phyloP scores from a whole-genome alignment of 2,329 filamentous ascomycete genomes.

The Diaporthe aspalathi region DNA sequence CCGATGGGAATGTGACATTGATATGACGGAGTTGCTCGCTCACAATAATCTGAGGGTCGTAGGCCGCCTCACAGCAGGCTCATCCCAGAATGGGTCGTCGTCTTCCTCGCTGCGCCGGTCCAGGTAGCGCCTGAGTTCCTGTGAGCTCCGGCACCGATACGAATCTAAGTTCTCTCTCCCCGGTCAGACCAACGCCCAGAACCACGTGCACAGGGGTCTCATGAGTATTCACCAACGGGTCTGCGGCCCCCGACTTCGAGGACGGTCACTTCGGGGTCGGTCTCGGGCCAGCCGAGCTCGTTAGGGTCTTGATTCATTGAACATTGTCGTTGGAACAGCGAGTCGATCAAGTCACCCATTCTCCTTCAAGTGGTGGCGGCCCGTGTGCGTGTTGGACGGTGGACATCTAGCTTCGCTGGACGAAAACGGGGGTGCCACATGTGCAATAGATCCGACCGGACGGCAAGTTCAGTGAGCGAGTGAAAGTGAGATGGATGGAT shows the following conservation, averaged over 20 bases:
- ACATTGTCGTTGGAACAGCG: conserved; percentile 35
- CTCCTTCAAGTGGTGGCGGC: conserved; percentile 31
- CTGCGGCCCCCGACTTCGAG: conserved; percentile 36
- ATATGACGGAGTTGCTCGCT: neutral
- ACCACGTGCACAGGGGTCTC: neutral
- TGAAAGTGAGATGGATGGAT: conserved; percentile 11
- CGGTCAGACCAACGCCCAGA: conserved; percentile 2
- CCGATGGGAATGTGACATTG: neutral
- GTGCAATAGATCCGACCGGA: conserved; percentile 9
- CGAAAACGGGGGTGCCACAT: conserved; percentile 24
- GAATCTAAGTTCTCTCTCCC: conserved; percentile 29
- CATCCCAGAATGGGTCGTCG: conserved; percentile 31
- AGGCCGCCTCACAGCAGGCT: neutral
- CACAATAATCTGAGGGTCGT: conserved; percentile 37
- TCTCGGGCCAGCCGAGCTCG: conserved; percentile 31
- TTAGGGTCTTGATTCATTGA: conserved; percentile 30
- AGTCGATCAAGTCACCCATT: conserved; percentile 37
- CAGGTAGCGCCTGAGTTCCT: conserved; percentile 25
- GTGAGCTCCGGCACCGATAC: conserved; percentile 21
- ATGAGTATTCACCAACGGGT: conserved; percentile 34
- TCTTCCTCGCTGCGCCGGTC: conserved; percentile 25
- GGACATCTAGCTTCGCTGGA: conserved; percentile 24
- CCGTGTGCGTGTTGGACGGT: conserved; percentile 27
- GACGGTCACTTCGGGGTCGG: conserved; percentile 30
- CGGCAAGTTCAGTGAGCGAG: neutral